Evolutionary conservation across 2,329 filamentous ascomycete species (phyloP), one percentile per base, ranked within the genome.

Genomic region (Cordyceps tenuipes): DNA sequence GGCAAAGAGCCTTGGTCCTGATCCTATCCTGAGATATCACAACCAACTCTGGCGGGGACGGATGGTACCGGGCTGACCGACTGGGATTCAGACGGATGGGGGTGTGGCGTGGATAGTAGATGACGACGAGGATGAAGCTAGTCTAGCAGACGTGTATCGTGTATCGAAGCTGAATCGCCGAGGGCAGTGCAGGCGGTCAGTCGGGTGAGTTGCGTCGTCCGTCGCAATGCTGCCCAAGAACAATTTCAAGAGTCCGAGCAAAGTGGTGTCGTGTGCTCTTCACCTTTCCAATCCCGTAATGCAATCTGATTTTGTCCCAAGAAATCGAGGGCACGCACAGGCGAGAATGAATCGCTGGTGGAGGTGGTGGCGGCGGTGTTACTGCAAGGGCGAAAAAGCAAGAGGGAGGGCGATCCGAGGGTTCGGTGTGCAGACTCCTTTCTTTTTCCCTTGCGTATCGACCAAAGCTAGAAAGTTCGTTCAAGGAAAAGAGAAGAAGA

Each of bases 371-470:
- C 41, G 54, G n/a, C 31, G 54, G 43, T 48, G 36, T 13, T n/a
- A 17, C 44, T 49, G 43, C 54, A 57, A 57, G 54, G 54, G 54
- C 43, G 54, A 48, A 57, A 57, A 57, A 57, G 31, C 43, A 47
- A 57, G 31, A 49, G 54, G 31, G 44, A 26, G 43, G 34, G 44
- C 31, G 44, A 48, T 57, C 54, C 44, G 54, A 57, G 54, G 54
- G 54, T 55, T 13, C 10, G 23, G 51, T 44, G 19, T 26, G 36
- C 36, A 43, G 39, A 13, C 21, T 54, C 36, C 51, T 43, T 43
- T 53, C 36, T 53, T 29, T 54, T 44, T 29, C 5, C 5, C 36
- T 41, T 12, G 31, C 29, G 36, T 19, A 19, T 44, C 9, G 21
- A 15, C 21, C 21, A 13, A 26, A 26, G 21, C 23, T 13, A 13